Evolutionary conservation across 257 asterid genomes (phyloP), one percentile per base, ranked within the genome.

Genomic region (Plantago elongata): DNA sequence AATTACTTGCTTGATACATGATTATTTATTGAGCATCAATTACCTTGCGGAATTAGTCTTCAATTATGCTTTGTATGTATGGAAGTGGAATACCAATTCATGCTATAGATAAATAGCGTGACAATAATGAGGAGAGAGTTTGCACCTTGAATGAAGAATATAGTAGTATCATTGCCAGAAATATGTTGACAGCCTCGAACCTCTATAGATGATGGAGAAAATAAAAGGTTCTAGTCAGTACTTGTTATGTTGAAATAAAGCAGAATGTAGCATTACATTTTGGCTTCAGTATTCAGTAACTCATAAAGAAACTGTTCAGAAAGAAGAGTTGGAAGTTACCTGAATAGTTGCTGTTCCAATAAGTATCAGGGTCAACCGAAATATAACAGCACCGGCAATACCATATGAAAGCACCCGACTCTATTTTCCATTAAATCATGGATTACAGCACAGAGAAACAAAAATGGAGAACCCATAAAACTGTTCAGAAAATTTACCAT

Each of bases 271-370:
- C 37, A 56, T 10, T 52, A n/a, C 1, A 9, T 52, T 52, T 52
- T 18, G 15, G 40, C 14, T 54, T 37, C 27, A 54, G 2, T 27
- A 11, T 27, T 22, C 43, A 54, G 59, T n/a, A n/a, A 50, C 10
- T 50, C 54, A 50, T 50, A 14, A 17, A 50, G 11, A 6, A 15
- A 14, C 16, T 44, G 42, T 66, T 14, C 58, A 63, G 57, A 38
- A 70, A 18, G 11, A 45, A 49, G 71, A 7, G 60, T 55, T 18
- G 14, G 64, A 78, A 77, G 62, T 67, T 66, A 93, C 99, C 99
- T 93, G 97, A 76, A 93, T 81, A 38, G 99, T 87, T 64, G 89
- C 97, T 62, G 97, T 78, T 74, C 99, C 99, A 38, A 93, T 96
- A 77, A 93, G 94, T 71, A 93, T 93, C 80, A 93, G 65, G 16